Conservation (phyloP, 1,139 yeast genomes). For the Diutina pseudorugosa region DNA sequence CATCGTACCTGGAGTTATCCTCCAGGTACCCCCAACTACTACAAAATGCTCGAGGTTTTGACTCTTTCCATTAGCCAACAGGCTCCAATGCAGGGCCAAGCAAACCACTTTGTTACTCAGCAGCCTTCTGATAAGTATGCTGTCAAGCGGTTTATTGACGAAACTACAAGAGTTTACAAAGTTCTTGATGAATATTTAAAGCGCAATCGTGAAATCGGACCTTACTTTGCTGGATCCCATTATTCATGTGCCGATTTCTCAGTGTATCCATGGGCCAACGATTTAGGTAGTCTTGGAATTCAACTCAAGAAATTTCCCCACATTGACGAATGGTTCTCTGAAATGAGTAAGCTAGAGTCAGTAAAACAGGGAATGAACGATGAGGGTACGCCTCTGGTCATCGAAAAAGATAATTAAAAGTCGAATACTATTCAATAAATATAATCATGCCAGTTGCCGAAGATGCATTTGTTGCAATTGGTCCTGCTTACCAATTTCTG, state of each 20-base stretch:
- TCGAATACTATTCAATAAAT: neutral
- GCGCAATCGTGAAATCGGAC: conserved; percentile 25
- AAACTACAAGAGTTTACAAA: conserved; percentile 39
- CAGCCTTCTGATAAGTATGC: conserved; percentile 39
- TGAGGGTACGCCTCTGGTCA: neutral
- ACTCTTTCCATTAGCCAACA: conserved; percentile 47
- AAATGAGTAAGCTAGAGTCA: conserved; percentile 12
- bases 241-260: conserved; percentile 43
- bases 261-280: conserved; percentile 25
- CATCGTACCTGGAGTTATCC: conserved; percentile 36
- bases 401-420: too few relatives aligned
- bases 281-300: conserved; percentile 11
- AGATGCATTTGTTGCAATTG: neutral
- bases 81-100: conserved; percentile 55
- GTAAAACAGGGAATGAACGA: neutral
- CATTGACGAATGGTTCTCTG: conserved; percentile 30
- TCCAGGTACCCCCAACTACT: conserved; percentile 32
- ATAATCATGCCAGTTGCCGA: neutral
- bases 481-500: neutral
- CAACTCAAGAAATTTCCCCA: conserved; percentile 32
- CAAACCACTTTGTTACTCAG: conserved; percentile 35
- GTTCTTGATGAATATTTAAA: conserved; percentile 39
- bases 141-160: conserved; percentile 35
- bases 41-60: conserved; percentile 38
- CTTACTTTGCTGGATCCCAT: conserved; percentile 47